phyloP scores from a whole-genome alignment of 106 monocot genomes.

The Allium fistulosum region DNA sequence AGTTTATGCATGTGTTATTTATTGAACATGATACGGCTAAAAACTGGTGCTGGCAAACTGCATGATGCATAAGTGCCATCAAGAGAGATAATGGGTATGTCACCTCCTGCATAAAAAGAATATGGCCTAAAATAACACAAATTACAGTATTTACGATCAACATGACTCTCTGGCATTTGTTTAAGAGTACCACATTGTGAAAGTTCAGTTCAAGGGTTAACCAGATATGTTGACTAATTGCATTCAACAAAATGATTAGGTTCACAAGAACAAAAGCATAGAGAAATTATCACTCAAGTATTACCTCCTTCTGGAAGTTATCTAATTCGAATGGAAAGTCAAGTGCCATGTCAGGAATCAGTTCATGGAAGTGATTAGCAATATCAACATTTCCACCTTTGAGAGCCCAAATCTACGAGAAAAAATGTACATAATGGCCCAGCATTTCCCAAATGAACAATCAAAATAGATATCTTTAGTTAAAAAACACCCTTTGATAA shows the following conservation, averaged over 20 bases:
- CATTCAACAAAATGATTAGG: background rate
- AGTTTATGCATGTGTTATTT: too few relatives aligned
- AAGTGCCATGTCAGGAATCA: slow-evolving; percentile 89
- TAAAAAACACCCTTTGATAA: background rate
- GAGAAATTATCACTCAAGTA: background rate
- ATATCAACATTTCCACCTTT: slow-evolving; percentile 52
- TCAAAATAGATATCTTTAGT: background rate
- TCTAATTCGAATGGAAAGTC: slow-evolving; percentile 95
- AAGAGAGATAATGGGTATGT: too few relatives aligned
- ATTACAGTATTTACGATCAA: too few relatives aligned
- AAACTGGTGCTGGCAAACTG: too few relatives aligned
- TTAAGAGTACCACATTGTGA: too few relatives aligned
- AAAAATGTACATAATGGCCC: background rate
- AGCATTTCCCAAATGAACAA: background rate
- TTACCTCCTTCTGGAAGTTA: slow-evolving; percentile 95
- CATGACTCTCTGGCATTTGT: too few relatives aligned
- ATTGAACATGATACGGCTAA: too few relatives aligned
- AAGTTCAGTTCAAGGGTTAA: background rate
- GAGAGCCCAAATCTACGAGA: slow-evolving; percentile 50
- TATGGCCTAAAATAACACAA: too few relatives aligned
- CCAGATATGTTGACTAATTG: background rate
- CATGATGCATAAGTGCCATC: too few relatives aligned
- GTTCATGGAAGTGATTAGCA: slow-evolving; percentile 49
- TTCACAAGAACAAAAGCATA: background rate
- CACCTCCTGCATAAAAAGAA: too few relatives aligned